Conservation (phyloP, 2,329 filamentous ascomycete species). For the Penicillium sp. region DNA sequence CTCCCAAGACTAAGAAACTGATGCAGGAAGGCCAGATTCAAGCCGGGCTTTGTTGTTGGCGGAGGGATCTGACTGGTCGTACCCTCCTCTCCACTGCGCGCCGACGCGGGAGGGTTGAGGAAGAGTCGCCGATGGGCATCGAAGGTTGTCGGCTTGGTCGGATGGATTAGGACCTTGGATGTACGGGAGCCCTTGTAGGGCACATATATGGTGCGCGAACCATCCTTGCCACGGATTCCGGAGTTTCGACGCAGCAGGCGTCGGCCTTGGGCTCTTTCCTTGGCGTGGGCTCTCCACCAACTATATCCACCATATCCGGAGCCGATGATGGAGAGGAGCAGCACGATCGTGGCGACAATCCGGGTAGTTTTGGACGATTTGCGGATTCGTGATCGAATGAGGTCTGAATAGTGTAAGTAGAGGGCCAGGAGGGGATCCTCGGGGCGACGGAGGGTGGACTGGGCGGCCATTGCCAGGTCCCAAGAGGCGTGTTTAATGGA, state of each 20-base stretch:
- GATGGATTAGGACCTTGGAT: conserved; percentile 86
- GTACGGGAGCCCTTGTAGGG: conserved; percentile 78
- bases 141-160: conserved; percentile 90
- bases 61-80: conserved; percentile 70
- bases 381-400: conserved; percentile 58
- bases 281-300: conserved; percentile 73
- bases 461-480: conserved; percentile 70
- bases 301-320: conserved; percentile 77
- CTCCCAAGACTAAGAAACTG: conserved; percentile 95
- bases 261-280: conserved; percentile 80
- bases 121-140: conserved; percentile 94
- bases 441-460: conserved; percentile 76
- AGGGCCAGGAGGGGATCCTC: conserved; percentile 71
- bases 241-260: conserved; percentile 89
- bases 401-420: conserved; percentile 54
- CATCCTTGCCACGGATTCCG: conserved; percentile 90
- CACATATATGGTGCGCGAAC: conserved; percentile 91
- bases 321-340: conserved; percentile 78
- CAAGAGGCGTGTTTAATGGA: conserved; percentile 8
- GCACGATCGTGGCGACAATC: conserved; percentile 74
- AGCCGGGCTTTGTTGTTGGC: conserved; percentile 85
- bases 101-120: conserved; percentile 83
- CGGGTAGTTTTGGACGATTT: conserved; percentile 72
- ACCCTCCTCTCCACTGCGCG: conserved; percentile 72
- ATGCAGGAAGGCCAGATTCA: conserved; percentile 94